phyloP scores from a whole-genome alignment of 2,329 filamentous ascomycete genomes.

The Immersiporthe knoxdaviesiana region DNA sequence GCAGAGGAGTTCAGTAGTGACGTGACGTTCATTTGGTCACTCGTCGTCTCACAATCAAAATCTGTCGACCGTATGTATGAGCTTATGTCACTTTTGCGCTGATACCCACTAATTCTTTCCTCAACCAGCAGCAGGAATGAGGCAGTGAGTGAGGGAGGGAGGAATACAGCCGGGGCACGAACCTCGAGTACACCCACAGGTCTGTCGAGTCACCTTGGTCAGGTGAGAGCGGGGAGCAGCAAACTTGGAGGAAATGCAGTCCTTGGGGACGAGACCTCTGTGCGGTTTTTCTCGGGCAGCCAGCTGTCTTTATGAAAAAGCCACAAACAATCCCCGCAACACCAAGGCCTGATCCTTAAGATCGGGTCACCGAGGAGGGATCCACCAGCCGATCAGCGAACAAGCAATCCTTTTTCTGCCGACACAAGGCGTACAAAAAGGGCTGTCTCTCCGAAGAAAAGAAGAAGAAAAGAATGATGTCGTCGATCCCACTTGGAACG shows the following conservation, averaged over 20 bases:
- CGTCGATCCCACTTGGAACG: slow-evolving; percentile 10
- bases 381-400: slow-evolving; percentile 11
- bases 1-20: slow-evolving; percentile 44
- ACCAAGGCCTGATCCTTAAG: slow-evolving; percentile 3
- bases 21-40: slow-evolving; percentile 43
- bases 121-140: background rate
- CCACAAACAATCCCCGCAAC: slow-evolving; percentile 23
- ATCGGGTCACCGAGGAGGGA: background rate
- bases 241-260: slow-evolving; percentile 1
- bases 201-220: background rate
- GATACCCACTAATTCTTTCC: background rate
- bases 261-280: background rate
- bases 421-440: slow-evolving; percentile 21
- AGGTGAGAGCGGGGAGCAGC: background rate
- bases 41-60: slow-evolving; percentile 1
- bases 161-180: background rate
- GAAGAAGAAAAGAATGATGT: too few relatives aligned
- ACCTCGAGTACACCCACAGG: slow-evolving; percentile 15
- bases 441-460: slow-evolving; percentile 16
- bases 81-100: background rate
- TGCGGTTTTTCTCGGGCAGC: slow-evolving; percentile 26
- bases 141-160: too few relatives aligned
- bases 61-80: slow-evolving; percentile 19
- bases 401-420: slow-evolving; percentile 17
- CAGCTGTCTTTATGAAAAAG: slow-evolving; percentile 30